These are phyloP conservation scores for Microascus cirrosus DNA, from an alignment of 2,329 filamentous ascomycete genomes.

Conservation along the genomic window DNA sequence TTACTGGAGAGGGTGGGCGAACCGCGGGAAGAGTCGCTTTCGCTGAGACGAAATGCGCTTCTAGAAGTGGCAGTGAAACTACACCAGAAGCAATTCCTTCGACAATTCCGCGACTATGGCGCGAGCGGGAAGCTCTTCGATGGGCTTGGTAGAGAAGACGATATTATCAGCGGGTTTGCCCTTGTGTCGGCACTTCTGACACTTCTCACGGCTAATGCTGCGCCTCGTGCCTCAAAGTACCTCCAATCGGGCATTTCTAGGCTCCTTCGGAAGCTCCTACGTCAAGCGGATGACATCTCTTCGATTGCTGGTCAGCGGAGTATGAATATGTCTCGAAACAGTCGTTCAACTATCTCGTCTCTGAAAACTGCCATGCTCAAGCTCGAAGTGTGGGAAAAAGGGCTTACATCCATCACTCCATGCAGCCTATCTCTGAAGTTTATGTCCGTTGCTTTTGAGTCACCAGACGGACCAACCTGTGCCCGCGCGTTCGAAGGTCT, in stretches of 20 bases:
- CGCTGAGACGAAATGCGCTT: constrained; percentile 45
- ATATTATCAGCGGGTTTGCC: constrained; percentile 51
- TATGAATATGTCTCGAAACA: constrained; percentile 57
- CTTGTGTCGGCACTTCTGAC: constrained; percentile 53
- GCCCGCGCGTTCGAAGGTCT: constrained; percentile 7
- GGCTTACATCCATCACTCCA: constrained; percentile 43
- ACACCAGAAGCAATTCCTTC: constrained; percentile 50
- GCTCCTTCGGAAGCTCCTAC: constrained; percentile 46
- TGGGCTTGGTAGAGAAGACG: constrained; percentile 46
- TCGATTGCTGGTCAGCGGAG: constrained; percentile 52
- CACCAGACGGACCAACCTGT: constrained; percentile 5
- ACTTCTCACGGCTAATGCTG: constrained; percentile 49
- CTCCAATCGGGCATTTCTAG: constrained; percentile 42
- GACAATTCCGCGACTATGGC: constrained; percentile 63
- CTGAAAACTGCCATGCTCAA: constrained; percentile 42
- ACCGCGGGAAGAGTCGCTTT: constrained; percentile 32
- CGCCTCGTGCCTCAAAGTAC: constrained; percentile 46
- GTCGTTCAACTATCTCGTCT: constrained; percentile 41
- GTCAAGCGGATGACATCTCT: constrained; percentile 41
- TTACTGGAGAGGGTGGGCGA: constrained; percentile 47
- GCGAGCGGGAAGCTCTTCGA: constrained; percentile 59
- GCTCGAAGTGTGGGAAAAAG: constrained; percentile 49
- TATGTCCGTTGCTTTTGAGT: constrained; percentile 7
- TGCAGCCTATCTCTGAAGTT: constrained; percentile 44
- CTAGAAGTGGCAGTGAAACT: constrained; percentile 50